Conservation (phyloP, 129 eudicot genomes). For the Centaurea solstitialis region DNA sequence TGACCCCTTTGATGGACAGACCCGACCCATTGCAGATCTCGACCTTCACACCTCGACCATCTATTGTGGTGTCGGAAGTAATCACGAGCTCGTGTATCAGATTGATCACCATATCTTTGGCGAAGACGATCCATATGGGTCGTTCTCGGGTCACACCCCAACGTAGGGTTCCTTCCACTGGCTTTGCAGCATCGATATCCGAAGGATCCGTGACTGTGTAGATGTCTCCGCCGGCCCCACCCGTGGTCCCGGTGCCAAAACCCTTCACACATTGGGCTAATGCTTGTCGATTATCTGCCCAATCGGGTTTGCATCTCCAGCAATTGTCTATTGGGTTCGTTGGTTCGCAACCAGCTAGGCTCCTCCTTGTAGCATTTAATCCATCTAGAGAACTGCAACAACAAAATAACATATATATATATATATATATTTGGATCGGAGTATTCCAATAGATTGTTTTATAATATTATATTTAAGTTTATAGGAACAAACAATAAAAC, state of each 20-base stretch:
- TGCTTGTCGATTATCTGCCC: slow-evolving; percentile 59
- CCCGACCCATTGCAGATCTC: slow-evolving; percentile 73
- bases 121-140: slow-evolving; percentile 77
- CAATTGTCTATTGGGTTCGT: slow-evolving; percentile 66
- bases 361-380: slow-evolving; percentile 49
- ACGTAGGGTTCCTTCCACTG: slow-evolving; percentile 74
- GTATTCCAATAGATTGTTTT: background rate
- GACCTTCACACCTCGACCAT: slow-evolving; percentile 66
- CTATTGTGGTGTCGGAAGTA: slow-evolving; percentile 61
- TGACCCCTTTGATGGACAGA: slow-evolving; percentile 38
- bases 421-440: no score
- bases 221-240: slow-evolving; percentile 54
- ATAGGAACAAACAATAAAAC: background rate
- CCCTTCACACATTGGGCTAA: slow-evolving; percentile 68
- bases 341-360: slow-evolving; percentile 43
- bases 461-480: background rate
- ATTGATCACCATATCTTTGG: slow-evolving; percentile 45
- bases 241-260: slow-evolving; percentile 52
- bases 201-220: slow-evolving; percentile 60
- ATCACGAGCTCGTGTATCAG: slow-evolving; percentile 54
- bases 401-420: background rate
- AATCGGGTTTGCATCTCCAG: slow-evolving; percentile 67
- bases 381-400: slow-evolving; percentile 1
- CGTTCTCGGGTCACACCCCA: slow-evolving; percentile 56
- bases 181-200: slow-evolving; percentile 44